phyloP scores from a whole-genome alignment of 805 yeast species.

The Candida corydali region DNA sequence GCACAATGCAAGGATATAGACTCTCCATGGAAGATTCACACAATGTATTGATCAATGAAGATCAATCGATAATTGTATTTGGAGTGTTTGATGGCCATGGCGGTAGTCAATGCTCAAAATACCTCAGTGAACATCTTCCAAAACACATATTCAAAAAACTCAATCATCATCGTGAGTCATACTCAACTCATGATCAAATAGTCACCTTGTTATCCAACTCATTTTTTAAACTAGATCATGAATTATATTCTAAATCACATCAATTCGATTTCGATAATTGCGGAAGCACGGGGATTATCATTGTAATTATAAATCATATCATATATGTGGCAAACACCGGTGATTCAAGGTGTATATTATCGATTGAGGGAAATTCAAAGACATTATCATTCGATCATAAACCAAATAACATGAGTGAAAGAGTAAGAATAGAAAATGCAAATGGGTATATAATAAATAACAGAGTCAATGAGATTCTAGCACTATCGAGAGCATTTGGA shows the following conservation, averaged over 20 bases:
- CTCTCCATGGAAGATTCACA: slow-evolving; percentile 76
- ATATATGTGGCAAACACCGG: slow-evolving; percentile 69
- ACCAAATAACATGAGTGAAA: slow-evolving; percentile 40
- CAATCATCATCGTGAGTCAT: slow-evolving; percentile 7
- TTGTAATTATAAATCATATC: slow-evolving; percentile 25
- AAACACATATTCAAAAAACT: slow-evolving; percentile 24
- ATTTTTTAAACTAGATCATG: slow-evolving; percentile 36
- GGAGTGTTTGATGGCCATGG: slow-evolving; percentile 87
- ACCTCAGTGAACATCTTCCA: slow-evolving; percentile 43
- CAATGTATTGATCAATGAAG: slow-evolving; percentile 45
- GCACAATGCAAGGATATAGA: slow-evolving; percentile 77
- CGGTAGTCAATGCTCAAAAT: slow-evolving; percentile 58
- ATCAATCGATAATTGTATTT: slow-evolving; percentile 45
- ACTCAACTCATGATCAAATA: background rate
- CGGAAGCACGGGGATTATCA: slow-evolving; percentile 40
- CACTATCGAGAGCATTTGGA: slow-evolving; percentile 43
- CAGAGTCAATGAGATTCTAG: slow-evolving; percentile 41
- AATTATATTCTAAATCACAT: slow-evolving; percentile 17
- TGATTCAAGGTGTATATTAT: slow-evolving; percentile 65
- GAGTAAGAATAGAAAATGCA: slow-evolving; percentile 39
- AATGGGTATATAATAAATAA: slow-evolving; percentile 34
- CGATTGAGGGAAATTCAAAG: slow-evolving; percentile 59
- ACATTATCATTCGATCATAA: slow-evolving; percentile 43
- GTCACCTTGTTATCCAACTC: slow-evolving; percentile 15
- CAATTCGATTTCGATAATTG: slow-evolving; percentile 26